Evolutionary conservation across 306 rosid genomes (phyloP).

Genomic region (Biancaea sappan): DNA sequence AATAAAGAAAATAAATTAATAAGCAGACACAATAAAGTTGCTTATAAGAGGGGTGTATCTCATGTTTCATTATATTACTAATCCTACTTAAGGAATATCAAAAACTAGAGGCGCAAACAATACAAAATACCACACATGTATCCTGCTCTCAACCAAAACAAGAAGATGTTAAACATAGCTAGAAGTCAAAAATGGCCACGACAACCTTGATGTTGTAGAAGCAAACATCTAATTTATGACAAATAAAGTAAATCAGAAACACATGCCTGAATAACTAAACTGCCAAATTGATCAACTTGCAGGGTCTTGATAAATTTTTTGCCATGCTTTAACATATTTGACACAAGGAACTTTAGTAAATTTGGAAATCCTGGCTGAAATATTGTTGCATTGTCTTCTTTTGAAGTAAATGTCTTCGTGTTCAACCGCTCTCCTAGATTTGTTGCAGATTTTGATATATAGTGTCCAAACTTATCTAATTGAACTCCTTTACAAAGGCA

Average conservation of each 20-base stretch:
- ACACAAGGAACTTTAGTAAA: constrained; percentile 66
- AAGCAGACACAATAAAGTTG: constrained; percentile 6
- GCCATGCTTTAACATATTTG: constrained; percentile 57
- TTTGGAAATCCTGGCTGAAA: constrained; percentile 62
- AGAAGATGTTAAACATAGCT: background rate
- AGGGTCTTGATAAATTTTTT: constrained; percentile 48
- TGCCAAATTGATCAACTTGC: constrained; percentile 79
- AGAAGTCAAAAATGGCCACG: background rate
- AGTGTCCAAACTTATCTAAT: constrained; percentile 51
- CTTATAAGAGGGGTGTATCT: constrained; percentile 11
- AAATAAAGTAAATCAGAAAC: constrained; percentile 3
- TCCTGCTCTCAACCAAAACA: constrained; percentile 17
- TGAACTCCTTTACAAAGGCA: constrained; percentile 77
- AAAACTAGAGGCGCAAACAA: constrained; percentile 10
- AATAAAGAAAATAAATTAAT: background rate
- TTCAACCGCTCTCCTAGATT: constrained; percentile 69
- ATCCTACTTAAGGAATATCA: constrained; percentile 11
- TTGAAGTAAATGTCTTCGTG: constrained; percentile 51
- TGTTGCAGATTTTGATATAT: constrained; percentile 57
- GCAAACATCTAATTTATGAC: background rate
- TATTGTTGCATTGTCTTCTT: constrained; percentile 35
- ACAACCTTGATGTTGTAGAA: constrained; percentile 5
- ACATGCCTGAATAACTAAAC: constrained; percentile 89
- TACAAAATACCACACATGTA: constrained; percentile 22
- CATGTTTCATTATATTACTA: background rate